phyloP scores from a whole-genome alignment of 305 asterid genomes.

The Fraxinus greggii region DNA sequence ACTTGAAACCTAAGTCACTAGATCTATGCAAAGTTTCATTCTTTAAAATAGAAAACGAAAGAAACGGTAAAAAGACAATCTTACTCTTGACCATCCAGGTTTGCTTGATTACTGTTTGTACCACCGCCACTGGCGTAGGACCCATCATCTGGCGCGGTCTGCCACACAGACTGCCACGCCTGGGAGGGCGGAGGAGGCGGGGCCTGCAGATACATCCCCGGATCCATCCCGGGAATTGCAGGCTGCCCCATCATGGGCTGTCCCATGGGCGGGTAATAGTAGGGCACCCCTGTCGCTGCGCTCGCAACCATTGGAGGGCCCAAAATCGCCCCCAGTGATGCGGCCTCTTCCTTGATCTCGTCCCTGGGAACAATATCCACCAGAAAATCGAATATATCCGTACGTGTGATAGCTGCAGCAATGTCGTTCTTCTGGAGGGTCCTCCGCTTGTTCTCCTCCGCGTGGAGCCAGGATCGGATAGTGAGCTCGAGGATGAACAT shows the following conservation, averaged over 20 bases:
- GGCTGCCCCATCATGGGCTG: slow-evolving; percentile 55
- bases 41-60: not conserved
- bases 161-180: slow-evolving; percentile 61
- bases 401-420: slow-evolving; percentile 30
- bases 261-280: slow-evolving; percentile 46
- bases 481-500: slow-evolving; percentile 40
- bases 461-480: slow-evolving; percentile 35
- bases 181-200: slow-evolving; percentile 44
- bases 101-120: slow-evolving; percentile 38
- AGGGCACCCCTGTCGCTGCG: slow-evolving; percentile 36
- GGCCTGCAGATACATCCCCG: slow-evolving; percentile 35
- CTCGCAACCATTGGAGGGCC: slow-evolving; percentile 33
- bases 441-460: slow-evolving; percentile 36
- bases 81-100: slow-evolving; percentile 48
- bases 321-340: slow-evolving; percentile 28
- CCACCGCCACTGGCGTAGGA: slow-evolving; percentile 37
- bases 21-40: not conserved
- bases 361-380: slow-evolving; percentile 39
- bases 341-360: slow-evolving; percentile 38
- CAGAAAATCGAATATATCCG: slow-evolving; percentile 38
- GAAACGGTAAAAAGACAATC: not conserved
- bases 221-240: slow-evolving; percentile 37
- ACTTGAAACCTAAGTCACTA: not conserved
- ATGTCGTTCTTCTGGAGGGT: slow-evolving; percentile 35
- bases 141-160: slow-evolving; percentile 33